phyloP scores from a whole-genome alignment of 495 filamentous ascomycete species.

The Emericellopsis terricola region DNA sequence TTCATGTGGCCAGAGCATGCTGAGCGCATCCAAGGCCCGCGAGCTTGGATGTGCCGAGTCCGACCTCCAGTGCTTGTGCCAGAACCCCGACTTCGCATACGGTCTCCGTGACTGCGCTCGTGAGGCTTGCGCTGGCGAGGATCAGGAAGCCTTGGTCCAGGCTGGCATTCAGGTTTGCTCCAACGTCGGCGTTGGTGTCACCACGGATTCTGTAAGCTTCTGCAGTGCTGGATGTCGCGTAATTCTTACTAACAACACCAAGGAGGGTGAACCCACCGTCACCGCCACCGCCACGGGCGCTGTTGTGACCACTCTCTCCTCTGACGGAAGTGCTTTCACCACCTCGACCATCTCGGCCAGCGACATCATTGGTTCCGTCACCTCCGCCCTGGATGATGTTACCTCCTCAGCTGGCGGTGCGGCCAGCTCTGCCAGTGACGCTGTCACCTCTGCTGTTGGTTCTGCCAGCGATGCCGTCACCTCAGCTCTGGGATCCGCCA shows the following conservation, averaged over 20 bases:
- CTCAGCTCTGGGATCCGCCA: no score
- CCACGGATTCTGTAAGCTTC: no score
- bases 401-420: no score
- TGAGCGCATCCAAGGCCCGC: conserved; percentile 20
- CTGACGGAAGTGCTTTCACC: conserved; percentile 1
- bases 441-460: no score
- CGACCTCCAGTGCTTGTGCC: conserved; percentile 55
- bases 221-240: no score
- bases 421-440: no score
- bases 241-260: no score
- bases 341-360: background rate
- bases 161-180: conserved; percentile 9
- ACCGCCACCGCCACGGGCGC: no score
- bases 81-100: conserved; percentile 43
- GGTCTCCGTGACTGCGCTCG: conserved; percentile 67
- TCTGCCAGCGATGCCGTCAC: no score
- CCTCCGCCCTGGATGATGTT: background rate
- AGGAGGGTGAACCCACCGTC: no score
- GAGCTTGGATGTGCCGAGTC: conserved; percentile 38
- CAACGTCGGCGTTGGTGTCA: no score
- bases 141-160: conserved; percentile 12
- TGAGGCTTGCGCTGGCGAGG: conserved; percentile 35
- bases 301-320: background rate
- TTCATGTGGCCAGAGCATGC: background rate
- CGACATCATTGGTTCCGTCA: background rate